Evolutionary conservation across 495 filamentous ascomycete genomes (phyloP).

Genomic region (Hypoxylon subgilvum): DNA sequence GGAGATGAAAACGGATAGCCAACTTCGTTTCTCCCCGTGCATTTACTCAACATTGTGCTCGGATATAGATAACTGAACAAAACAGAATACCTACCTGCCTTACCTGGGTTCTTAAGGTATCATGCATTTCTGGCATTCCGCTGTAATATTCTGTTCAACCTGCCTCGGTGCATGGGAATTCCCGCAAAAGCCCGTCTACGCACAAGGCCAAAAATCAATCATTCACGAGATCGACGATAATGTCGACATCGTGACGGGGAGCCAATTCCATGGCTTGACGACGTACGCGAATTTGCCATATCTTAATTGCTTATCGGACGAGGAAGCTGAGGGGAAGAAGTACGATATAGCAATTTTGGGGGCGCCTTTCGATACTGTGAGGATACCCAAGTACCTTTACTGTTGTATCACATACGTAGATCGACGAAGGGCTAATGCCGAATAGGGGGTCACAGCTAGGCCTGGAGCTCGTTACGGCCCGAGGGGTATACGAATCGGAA

Average conservation of each 20-base stretch:
- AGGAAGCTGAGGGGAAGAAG: conserved; percentile 60
- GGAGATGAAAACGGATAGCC: too few relatives aligned
- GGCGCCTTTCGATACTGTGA: conserved; percentile 59
- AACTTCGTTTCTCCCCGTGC: too few relatives aligned
- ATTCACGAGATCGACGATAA: conserved; percentile 26
- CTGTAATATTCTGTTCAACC: conserved; percentile 5
- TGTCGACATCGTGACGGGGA: conserved; percentile 39
- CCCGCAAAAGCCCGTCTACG: conserved; percentile 15
- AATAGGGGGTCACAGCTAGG: conserved; percentile 48
- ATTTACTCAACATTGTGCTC: too few relatives aligned
- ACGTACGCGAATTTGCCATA: conserved; percentile 82
- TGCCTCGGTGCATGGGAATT: conserved; percentile 28
- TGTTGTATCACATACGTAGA: background rate
- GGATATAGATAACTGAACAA: too few relatives aligned
- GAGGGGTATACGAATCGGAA: conserved; percentile 78
- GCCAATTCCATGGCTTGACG: conserved; percentile 68
- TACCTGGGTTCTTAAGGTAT: too few relatives aligned
- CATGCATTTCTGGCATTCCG: conserved; percentile 4
- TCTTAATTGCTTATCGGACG: conserved; percentile 76
- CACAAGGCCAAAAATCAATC: conserved; percentile 12
- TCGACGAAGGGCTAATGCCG: background rate
- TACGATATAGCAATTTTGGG: conserved; percentile 87
- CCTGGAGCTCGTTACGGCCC: conserved; percentile 87
- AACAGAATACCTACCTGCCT: too few relatives aligned
- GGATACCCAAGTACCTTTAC: too few relatives aligned